Evolutionary conservation across 2,329 filamentous ascomycete genomes (phyloP).

Genomic region (Penicillium sp.): DNA sequence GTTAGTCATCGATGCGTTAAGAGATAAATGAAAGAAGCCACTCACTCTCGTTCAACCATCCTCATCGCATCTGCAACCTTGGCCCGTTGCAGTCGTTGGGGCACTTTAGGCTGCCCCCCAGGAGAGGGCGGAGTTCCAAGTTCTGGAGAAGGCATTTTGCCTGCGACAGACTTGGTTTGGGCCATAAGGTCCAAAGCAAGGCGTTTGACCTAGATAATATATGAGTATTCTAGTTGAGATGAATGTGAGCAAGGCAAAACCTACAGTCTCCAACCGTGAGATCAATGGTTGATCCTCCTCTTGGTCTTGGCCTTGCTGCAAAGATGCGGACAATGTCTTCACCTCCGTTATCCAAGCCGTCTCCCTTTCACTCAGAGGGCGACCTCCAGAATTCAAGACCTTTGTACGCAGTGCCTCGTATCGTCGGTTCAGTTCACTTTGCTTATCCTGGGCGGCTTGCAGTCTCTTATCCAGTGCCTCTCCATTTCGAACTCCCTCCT

Average conservation of each 20-base stretch:
- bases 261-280: constrained; percentile 42
- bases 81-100: constrained; percentile 45
- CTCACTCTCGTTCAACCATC: constrained; percentile 51
- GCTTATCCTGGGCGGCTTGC: constrained; percentile 39
- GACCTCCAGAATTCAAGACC: constrained; percentile 43
- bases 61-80: constrained; percentile 49
- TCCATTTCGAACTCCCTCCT: constrained; percentile 32
- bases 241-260: background rate
- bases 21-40: constrained; percentile 1
- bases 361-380: constrained; percentile 48
- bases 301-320: constrained; percentile 27
- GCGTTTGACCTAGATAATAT: constrained; percentile 37
- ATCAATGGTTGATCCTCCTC: constrained; percentile 29
- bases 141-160: constrained; percentile 28
- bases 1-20: constrained; percentile 9
- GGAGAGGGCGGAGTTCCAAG: constrained; percentile 32
- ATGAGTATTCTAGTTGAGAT: constrained; percentile 13
- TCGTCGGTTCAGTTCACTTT: constrained; percentile 40
- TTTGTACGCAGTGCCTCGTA: constrained; percentile 47
- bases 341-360: constrained; percentile 47
- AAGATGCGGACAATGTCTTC: constrained; percentile 36
- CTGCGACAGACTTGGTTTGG: constrained; percentile 36
- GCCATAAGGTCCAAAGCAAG: constrained; percentile 38
- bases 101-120: constrained; percentile 34
- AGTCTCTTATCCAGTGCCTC: constrained; percentile 42